These are phyloP conservation scores for Vanderwaltozyma yarrowii DNA, from an alignment of 805 yeast species.

Conservation along the genomic window DNA sequence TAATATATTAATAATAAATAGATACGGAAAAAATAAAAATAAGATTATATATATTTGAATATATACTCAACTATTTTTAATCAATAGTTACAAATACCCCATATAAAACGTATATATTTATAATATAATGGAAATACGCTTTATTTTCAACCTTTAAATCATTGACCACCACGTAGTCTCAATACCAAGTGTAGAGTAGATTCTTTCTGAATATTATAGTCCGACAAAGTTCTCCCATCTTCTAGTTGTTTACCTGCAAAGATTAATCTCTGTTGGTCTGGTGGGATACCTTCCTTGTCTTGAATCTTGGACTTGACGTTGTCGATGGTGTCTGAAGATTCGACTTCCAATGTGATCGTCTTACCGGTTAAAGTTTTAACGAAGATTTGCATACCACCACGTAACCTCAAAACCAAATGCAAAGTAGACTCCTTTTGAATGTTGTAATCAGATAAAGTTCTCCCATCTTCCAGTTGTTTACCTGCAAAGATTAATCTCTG, in stretches of 20 bases:
- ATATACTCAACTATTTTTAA: too few relatives aligned
- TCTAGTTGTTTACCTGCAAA: conserved; percentile 57
- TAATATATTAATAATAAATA: too few relatives aligned
- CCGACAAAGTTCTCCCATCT: conserved; percentile 59
- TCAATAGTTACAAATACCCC: too few relatives aligned
- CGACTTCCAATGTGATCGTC: conserved; percentile 84
- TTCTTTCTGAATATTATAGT: conserved; percentile 61
- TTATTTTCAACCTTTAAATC: conserved; percentile 11
- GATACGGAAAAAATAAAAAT: too few relatives aligned
- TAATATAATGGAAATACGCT: too few relatives aligned
- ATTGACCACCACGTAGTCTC: conserved; percentile 69
- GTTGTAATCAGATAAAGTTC: conserved; percentile 63
- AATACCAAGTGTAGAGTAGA: conserved; percentile 58
- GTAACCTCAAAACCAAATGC: conserved; percentile 61
- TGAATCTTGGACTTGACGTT: conserved; percentile 74
- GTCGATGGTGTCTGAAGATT: conserved; percentile 89
- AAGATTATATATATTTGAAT: too few relatives aligned
- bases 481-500: conserved; percentile 64
- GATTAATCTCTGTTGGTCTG: conserved; percentile 58
- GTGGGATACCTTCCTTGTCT: conserved; percentile 62
- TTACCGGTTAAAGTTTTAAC: conserved; percentile 30
- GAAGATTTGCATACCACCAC: conserved; percentile 51
- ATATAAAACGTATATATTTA: too few relatives aligned
- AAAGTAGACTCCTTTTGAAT: conserved; percentile 63
- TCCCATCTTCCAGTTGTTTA: conserved; percentile 62